A percentile compares a stretch with the other conserved stretches of the same genome.
phyloP scores from a whole-genome alignment of 371 early-diverging fungal genomes.

The Mucor velutinosus region DNA sequence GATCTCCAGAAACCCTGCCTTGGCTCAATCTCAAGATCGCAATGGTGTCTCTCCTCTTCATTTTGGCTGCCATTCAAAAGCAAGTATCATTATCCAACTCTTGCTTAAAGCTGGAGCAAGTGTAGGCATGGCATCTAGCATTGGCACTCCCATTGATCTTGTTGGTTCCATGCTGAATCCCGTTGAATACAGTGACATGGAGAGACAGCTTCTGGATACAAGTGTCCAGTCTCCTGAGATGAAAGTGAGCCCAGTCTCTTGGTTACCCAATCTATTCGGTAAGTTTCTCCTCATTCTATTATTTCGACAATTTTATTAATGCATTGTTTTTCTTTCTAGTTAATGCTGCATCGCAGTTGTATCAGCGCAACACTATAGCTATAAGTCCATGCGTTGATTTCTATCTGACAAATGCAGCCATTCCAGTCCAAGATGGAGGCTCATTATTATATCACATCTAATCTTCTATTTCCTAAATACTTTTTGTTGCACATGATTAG shows the following conservation, averaged over 20 bases:
- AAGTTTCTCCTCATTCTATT: neutral
- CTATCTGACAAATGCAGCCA: neutral
- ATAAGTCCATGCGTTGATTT: neutral
- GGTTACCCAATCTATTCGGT: neutral
- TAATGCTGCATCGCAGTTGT: neutral
- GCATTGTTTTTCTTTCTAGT: neutral
- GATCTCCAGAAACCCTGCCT: neutral
- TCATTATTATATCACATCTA: neutral
- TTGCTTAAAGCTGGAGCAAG: slow-evolving; percentile 4
- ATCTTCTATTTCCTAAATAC: neutral
- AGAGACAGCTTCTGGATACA: neutral
- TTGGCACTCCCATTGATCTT: slow-evolving; percentile 6
- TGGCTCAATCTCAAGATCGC: slow-evolving; percentile 13
- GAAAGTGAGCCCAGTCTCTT: neutral
- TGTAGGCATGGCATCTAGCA: neutral
- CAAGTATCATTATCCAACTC: neutral
- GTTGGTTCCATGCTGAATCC: neutral
- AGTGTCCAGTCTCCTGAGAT: neutral
- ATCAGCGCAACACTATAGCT: neutral
- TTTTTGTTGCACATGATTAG: no score
- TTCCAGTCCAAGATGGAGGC: neutral
- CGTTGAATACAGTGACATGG: neutral
- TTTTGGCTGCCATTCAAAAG: slow-evolving; percentile 8
- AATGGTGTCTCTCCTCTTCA: slow-evolving; percentile 27
- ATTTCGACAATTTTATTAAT: neutral